Conservation (phyloP, 2,329 filamentous ascomycete genomes). For the Nothophoma quercina region DNA sequence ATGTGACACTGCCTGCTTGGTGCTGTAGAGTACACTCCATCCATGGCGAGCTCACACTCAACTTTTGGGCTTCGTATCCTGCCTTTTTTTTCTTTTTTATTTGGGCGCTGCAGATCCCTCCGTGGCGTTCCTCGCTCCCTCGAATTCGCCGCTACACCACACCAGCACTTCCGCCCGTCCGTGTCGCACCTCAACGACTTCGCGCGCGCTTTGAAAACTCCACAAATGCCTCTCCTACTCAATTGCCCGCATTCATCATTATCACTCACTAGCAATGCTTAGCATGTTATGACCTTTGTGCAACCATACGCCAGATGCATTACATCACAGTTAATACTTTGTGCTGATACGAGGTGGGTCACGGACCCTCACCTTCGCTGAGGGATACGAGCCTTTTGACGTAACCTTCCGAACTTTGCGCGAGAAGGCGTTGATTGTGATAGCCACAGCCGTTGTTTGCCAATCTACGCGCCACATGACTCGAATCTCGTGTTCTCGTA, state of each 20-base stretch:
- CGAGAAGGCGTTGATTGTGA: background rate
- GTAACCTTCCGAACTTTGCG: background rate
- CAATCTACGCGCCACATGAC: background rate
- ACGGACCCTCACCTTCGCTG: background rate
- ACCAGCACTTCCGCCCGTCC: background rate
- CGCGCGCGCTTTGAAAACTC: background rate
- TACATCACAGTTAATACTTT: slow-evolving; percentile 1
- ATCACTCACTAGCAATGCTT: background rate
- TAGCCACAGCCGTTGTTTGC: background rate
- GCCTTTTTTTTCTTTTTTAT: no score
- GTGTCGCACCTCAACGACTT: background rate
- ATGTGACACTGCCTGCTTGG: no score
- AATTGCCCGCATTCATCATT: background rate
- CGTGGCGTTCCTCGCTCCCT: background rate
- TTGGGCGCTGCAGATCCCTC: no score
- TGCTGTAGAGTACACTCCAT: no score
- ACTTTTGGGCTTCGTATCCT: no score
- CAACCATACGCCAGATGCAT: background rate
- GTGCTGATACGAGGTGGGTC: slow-evolving; percentile 12
- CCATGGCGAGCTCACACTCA: no score
- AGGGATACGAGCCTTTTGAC: slow-evolving; percentile 5
- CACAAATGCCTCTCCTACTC: background rate
- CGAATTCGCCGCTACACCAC: background rate
- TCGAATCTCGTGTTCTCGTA: background rate
- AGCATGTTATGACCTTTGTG: background rate